Base-by-base conservation (phyloP, 495 filamentous ascomycete genomes). In the Podospora pseudocomata region DNA sequence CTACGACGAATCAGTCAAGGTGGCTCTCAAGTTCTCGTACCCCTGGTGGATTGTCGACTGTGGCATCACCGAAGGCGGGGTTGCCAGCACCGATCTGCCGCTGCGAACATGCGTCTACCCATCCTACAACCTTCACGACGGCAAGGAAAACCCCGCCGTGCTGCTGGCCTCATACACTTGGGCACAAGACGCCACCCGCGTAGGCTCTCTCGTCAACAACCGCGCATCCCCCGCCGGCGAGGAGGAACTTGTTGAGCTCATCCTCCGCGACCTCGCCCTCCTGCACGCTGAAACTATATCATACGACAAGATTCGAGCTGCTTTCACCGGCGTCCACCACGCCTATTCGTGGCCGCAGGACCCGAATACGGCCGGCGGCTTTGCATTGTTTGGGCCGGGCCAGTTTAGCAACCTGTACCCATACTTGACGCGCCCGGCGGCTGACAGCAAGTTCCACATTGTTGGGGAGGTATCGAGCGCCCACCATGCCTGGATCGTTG, bases 101-200 rank as follows among this genome's bases (percentile, higher is more conserved):
- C 74, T 80, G 27, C 72, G 82, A 4, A 75, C 68, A 19, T 75
- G 74, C 67, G 82, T 84, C 9, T 85, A 84, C 74, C 82, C 82
- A 7, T 79, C 78, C 9, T 83, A 79, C 69, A 78, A 78, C 61
- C 16, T 34, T n/a, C 13, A 68, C 63, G 60, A 79, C 65, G 23
- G 74, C 13, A 71, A 73, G 53, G 28, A 65, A 9, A 63, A 75
- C 23, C 68, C 77, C 4, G 78, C 72, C 19, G 79, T 82, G 7
- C 74, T 85, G 9, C 74, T 85, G 16, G 73, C 70, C 55, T 78
- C 76, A 0, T 84, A 83, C 65, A 78, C 79, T n/a, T 82, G 80
- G 80, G 65, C 68, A 7, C 77, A 80, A 56, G 82, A 85, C 69
- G 79, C 80, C 2, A 44, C 60, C 18, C 79, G 80, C 60, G 70